Evolutionary conservation across 176 grass and related monocot species (phyloP).

Genomic region (Pharus latifolius): DNA sequence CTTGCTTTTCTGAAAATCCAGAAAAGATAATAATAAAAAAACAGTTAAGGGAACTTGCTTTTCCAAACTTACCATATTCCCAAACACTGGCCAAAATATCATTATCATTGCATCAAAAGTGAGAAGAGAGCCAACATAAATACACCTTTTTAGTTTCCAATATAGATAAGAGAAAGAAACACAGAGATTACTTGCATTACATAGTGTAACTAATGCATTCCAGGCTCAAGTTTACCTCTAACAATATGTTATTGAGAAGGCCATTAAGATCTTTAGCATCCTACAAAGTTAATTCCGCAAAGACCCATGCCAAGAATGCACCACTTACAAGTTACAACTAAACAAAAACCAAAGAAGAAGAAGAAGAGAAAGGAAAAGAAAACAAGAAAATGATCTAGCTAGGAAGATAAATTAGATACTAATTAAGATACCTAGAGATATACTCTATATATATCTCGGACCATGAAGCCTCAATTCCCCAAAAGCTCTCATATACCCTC

Average conservation of each 20-base stretch:
- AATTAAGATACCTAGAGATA: constrained; percentile 41
- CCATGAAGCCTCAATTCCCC: constrained; percentile 76
- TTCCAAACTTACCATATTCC: no score
- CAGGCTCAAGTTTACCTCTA: constrained; percentile 19
- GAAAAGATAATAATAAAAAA: no score
- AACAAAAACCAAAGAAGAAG: background rate
- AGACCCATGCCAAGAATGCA: constrained; percentile 11
- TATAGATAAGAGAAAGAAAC: background rate
- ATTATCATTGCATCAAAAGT: no score
- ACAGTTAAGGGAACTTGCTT: no score
- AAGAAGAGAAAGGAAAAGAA: background rate
- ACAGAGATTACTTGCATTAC: constrained; percentile 14
- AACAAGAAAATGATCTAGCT: background rate
- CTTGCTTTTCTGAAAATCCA: no score
- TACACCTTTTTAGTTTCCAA: background rate
- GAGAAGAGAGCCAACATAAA: background rate
- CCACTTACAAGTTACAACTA: constrained; percentile 6
- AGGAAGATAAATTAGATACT: background rate
- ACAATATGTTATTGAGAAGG: constrained; percentile 3
- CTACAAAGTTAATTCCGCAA: background rate
- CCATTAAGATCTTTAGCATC: background rate
- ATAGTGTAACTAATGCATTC: constrained; percentile 14
- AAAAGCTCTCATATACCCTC: constrained; percentile 37
- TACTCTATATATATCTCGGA: constrained; percentile 50
- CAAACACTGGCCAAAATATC: no score